Evolutionary conservation across 177 flowering plant genomes (phyloP).

Genomic region (Tripterygium wilfordii): DNA sequence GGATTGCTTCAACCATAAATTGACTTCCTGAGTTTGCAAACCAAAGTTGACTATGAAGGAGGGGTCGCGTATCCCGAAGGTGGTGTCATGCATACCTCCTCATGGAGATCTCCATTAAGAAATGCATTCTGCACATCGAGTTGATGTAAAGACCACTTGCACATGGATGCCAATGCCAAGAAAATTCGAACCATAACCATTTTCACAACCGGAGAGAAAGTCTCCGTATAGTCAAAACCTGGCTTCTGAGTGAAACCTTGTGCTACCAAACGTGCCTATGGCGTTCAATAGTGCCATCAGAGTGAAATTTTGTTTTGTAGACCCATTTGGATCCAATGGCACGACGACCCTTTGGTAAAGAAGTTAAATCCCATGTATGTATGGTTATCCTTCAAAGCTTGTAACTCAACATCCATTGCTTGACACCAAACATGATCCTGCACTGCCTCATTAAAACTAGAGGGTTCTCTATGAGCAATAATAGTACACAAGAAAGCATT

Average conservation of each 20-base stretch:
- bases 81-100: no score
- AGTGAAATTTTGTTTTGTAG: slow-evolving; percentile 1
- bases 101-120: slow-evolving; percentile 7
- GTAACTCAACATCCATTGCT: no score
- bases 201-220: slow-evolving; percentile 10
- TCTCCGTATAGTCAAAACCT: slow-evolving; percentile 5
- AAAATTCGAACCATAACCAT: slow-evolving; percentile 1
- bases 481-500: background rate
- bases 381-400: no score
- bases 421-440: no score
- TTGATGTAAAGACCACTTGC: slow-evolving; percentile 5
- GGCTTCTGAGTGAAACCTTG: slow-evolving; percentile 6
- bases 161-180: background rate
- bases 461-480: background rate
- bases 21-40: background rate
- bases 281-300: slow-evolving; percentile 6
- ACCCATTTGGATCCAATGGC: slow-evolving; percentile 9
- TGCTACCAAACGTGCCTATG: slow-evolving; percentile 9
- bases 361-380: background rate
- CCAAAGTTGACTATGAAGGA: background rate
- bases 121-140: slow-evolving; percentile 12
- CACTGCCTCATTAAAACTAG: no score
- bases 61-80: no score
- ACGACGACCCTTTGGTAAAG: background rate
- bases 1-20: background rate